Evolutionary conservation across 139 green algal species (phyloP).

Genomic region (Picochlorum sp.): DNA sequence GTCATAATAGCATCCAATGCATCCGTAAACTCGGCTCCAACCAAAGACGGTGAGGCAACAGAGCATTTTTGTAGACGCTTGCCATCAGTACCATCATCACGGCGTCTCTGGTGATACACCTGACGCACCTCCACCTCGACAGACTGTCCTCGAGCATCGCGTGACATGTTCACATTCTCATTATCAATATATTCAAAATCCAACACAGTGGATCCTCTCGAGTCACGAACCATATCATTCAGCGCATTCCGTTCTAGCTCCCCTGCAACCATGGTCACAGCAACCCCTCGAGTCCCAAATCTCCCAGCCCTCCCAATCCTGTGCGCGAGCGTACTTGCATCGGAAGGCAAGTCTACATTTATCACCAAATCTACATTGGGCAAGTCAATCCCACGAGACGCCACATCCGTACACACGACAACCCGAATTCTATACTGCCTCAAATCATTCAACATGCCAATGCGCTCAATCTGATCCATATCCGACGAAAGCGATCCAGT

Average conservation of each 20-base stretch:
- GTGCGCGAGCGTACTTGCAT: slow-evolving; percentile 47
- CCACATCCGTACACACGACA: slow-evolving; percentile 72
- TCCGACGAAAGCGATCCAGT: slow-evolving; percentile 51
- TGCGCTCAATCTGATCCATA: slow-evolving; percentile 45
- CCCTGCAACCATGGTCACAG: slow-evolving; percentile 43
- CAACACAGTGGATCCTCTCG: neutral
- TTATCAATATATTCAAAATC: neutral
- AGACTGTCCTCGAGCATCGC: too few relatives aligned
- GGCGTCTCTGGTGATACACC: too few relatives aligned
- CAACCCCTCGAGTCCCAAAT: slow-evolving; percentile 63
- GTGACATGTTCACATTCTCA: neutral
- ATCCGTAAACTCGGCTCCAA: neutral
- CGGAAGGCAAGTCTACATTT: slow-evolving; percentile 60
- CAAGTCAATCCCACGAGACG: slow-evolving; percentile 73
- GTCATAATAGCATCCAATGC: neutral
- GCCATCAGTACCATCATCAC: too few relatives aligned
- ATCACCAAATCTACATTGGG: slow-evolving; percentile 70
- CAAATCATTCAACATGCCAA: slow-evolving; percentile 48
- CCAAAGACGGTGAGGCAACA: too few relatives aligned
- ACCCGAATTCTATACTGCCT: slow-evolving; percentile 48
- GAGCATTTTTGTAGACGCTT: too few relatives aligned
- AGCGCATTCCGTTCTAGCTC: slow-evolving; percentile 1
- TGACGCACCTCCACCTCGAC: too few relatives aligned
- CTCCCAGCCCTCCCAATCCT: slow-evolving; percentile 66
- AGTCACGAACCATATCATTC: neutral